Conservation (phyloP, 345 rosid species). For the Noccaea caerulescens region DNA sequence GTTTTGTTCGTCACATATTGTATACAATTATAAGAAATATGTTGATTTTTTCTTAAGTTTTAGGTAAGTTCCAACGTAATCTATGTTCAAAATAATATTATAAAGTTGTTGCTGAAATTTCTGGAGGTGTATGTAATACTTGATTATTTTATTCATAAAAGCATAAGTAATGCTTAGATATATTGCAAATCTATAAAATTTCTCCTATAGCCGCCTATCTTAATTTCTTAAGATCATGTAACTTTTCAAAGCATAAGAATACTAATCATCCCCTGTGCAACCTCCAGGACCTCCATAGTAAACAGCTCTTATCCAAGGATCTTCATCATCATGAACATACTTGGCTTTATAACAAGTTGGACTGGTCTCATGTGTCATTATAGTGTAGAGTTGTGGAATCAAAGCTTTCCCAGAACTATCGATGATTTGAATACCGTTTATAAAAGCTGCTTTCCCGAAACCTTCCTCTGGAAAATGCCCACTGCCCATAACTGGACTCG, state of each 20-base stretch:
- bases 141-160: constrained; percentile 9
- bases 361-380: constrained; percentile 14
- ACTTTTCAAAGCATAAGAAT: background rate
- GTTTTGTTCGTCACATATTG: background rate
- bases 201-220: background rate
- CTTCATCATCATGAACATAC: constrained; percentile 27
- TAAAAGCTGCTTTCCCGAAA: constrained; percentile 24
- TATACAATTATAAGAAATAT: background rate
- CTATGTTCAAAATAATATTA: background rate
- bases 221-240: background rate
- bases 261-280: background rate
- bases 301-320: constrained; percentile 30
- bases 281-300: constrained; percentile 43
- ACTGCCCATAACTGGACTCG: constrained; percentile 42
- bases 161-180: background rate
- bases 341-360: constrained; percentile 34
- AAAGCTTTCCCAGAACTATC: constrained; percentile 12
- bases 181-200: background rate
- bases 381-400: constrained; percentile 32
- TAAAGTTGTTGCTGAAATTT: background rate
- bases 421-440: constrained; percentile 29
- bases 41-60: background rate
- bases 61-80: background rate
- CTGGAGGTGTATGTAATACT: background rate
- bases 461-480: constrained; percentile 44